Conservation (phyloP, 2,329 filamentous ascomycete genomes). For the Plectosphaerella sp. region DNA sequence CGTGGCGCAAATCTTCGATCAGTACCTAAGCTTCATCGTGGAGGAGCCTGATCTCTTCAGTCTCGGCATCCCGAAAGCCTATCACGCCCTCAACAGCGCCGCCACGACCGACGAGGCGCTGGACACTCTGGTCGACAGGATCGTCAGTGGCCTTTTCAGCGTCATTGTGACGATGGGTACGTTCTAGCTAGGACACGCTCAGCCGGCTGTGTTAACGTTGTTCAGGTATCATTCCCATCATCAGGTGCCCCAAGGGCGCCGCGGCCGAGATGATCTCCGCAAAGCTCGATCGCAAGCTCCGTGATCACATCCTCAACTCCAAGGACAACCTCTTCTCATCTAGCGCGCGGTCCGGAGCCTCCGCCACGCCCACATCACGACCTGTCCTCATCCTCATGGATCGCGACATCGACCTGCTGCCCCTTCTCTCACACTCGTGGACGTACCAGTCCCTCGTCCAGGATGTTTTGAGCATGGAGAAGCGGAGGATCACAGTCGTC, state of each 20-base stretch:
- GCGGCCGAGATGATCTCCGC: constrained; percentile 92
- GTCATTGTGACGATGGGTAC: constrained; percentile 96
- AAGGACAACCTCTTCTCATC: constrained; percentile 92
- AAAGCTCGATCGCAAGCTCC: constrained; percentile 90
- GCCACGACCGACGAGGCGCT: constrained; percentile 87
- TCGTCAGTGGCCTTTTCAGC: constrained; percentile 95
- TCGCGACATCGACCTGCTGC: constrained; percentile 90
- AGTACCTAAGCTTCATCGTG: constrained; percentile 96
- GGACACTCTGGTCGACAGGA: constrained; percentile 80
- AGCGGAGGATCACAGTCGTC: constrained; percentile 89
- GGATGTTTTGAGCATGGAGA: constrained; percentile 51
- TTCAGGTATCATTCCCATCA: constrained; percentile 84
- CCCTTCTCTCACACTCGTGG: constrained; percentile 95
- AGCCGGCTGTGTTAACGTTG: constrained; percentile 17
- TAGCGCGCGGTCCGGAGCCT: constrained; percentile 51
- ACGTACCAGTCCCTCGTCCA: constrained; percentile 79
- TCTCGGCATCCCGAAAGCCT: constrained; percentile 84
- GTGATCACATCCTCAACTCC: constrained; percentile 94
- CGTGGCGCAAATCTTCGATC: constrained; percentile 90
- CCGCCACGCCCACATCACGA: constrained; percentile 65
- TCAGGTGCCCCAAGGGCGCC: constrained; percentile 86
- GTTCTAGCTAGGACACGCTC: constrained; percentile 12
- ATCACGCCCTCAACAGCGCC: constrained; percentile 94
- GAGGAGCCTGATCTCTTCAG: constrained; percentile 94
- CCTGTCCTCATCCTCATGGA: constrained; percentile 93